Conservation (phyloP, 495 filamentous ascomycete species). For the Penicillium samsonianum region DNA sequence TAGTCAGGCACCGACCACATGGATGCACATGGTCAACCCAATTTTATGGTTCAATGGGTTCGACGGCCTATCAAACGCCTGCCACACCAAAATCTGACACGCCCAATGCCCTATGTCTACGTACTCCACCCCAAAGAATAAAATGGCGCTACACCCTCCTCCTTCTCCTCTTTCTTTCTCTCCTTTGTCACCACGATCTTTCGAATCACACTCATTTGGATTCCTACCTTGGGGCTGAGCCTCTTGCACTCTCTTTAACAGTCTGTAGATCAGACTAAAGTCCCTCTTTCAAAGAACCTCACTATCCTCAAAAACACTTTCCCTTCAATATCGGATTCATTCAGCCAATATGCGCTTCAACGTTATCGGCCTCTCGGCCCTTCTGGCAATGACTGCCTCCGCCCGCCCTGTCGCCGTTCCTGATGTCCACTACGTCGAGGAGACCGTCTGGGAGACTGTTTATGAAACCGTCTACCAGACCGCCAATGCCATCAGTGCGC, state of each 20-base stretch:
- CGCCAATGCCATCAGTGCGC: neutral
- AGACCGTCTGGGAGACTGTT: constrained; percentile 10
- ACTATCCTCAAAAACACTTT: constrained; percentile 3
- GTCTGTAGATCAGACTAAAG: constrained; percentile 16
- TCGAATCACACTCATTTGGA: constrained; percentile 14
- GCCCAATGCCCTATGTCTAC: neutral
- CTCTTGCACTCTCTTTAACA: constrained; percentile 10
- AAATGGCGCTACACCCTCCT: constrained; percentile 9
- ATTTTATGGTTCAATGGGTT: neutral
- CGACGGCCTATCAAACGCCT: constrained; percentile 1
- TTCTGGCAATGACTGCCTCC: constrained; percentile 8
- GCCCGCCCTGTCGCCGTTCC: constrained; percentile 7
- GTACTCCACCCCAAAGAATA: constrained; percentile 4
- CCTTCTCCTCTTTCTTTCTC: neutral
- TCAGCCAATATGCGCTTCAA: constrained; percentile 16
- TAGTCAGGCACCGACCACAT: constrained; percentile 8
- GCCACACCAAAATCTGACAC: neutral
- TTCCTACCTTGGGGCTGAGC: constrained; percentile 9
- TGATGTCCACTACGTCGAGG: constrained; percentile 1
- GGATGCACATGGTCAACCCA: constrained; percentile 6
- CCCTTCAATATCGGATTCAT: neutral
- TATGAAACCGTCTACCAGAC: constrained; percentile 13
- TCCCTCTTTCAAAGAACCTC: neutral
- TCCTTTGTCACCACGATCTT: constrained; percentile 8
- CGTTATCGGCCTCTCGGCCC: constrained; percentile 2